Evolutionary conservation across 1,139 yeast genomes (phyloP), one percentile per base, ranked within the genome.

Genomic region (Pichia norvegensis): DNA sequence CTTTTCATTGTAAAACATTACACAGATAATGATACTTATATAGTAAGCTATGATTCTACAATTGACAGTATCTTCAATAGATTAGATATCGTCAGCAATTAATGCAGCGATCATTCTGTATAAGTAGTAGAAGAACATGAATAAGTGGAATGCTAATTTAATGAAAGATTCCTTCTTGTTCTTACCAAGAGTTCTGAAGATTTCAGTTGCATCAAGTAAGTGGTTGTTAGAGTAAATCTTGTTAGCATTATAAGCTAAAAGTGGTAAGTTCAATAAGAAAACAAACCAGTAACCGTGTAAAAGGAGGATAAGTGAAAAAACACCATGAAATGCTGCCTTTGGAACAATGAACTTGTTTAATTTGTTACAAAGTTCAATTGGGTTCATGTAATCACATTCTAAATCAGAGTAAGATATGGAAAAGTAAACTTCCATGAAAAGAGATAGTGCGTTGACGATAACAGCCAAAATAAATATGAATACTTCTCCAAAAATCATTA

Each of bases 101-200:
- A 92, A 77, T 40, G 96, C 94, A 75, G 90, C 85, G 70, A 92
- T 90, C 96, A 92, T 86, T 71, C 95, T 82, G 75, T 90, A 92
- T 62, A 92, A 77, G 76, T 88, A 90, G 74, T 78, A 88, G 82
- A 92, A 92, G 78, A 92, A 92, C 82, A 90, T 74, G 61, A 88
- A 70, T 59, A 92, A 73, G 65, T 88, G 94, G 79, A 86, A 86
- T 13, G 95, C 97, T 60, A 92, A 77, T 68, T 92, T 92, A 66
- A 85, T 68, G 64, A 90, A 90, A 47, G 90, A 77, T 69, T 88
- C 97, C 67, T 82, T 85, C 78, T 94, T 92, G 70, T 92, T 95
- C 62, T 83, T 85, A 56, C 87, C 79, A 62, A 94, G 75, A 42
- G 97, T 90, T 72, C 97, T 81, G 71, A 92, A 92, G 61, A 92